Evolutionary conservation across 305 asterid species (phyloP), one percentile per base, ranked within the genome.

Genomic region (Solanum aculeatissimum): DNA sequence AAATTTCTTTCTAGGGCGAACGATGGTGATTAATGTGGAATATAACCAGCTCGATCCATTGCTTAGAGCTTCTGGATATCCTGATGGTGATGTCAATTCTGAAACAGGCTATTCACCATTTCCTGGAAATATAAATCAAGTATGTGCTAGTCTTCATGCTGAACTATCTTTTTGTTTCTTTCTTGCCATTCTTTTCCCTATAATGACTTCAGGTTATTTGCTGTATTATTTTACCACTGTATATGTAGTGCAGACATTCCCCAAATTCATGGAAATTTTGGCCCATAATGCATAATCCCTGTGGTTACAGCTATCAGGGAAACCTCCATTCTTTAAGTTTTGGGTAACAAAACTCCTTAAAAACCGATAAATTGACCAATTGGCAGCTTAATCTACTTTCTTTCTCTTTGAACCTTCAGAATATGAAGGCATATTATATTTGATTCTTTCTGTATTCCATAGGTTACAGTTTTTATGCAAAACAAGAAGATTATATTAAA

Each of bases 1-100:
- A 57, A 3, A 43, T 7, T 58, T 7, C 66, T 70, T 81, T 81
- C 84, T 94, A 97, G 99, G 99, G 88, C 90, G 98, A 90, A 83
- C 97, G 19, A 97, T 97, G 99, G 99, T 97, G 92, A 95, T 97
- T 87, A 97, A 97, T 92, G 99, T 97, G 91, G 99, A 97, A 88
- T 97, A 97, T 93, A 97, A 97, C 90, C 99, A 97, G 91, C 96
- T 97, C 83, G 99, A 97, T 90, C 99, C 99, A 53, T 88, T 97
- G 93, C 93, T 97, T 89, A 91, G 99, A 89, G 99, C 98, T 75
- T 87, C 97, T 77, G 99, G 97, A 70, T 80, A 92, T 91, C 92
- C 99, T 7, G 97, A 97, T 63, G 99, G 99, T 38, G 99, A 96
- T 92, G 97, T 86, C 90, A 96, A 96, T 88, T 88, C 91, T 85